Base-by-base conservation (phyloP, 306 rosid species). In the Pterocarpus santalinus region DNA sequence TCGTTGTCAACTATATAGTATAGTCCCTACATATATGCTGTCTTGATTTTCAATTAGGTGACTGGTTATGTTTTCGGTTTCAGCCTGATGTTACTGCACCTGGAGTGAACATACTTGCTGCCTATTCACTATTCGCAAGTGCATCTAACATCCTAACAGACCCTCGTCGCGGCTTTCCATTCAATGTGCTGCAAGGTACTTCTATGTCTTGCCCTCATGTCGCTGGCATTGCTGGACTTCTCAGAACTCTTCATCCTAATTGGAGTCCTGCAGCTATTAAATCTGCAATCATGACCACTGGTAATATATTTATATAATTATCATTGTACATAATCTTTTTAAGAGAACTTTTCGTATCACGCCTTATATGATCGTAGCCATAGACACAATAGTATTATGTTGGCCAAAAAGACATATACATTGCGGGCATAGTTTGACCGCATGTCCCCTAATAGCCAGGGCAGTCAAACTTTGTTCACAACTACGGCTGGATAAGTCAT, bases 231-330 rank as follows among this genome's bases (percentile, higher is more conserved):
- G 79, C 38, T 53, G 84, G 84, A 39, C 83, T 80, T 38, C 65
- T 80, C 58, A 80, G 51, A 80, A 72, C 28, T 2, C 83, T 5
- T 32, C 38, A 80, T 63, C 83, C 83, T 14, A 28, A 5, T 22
- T 80, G 83, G 79, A 80, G 47, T 39, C 79, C 83, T 2, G 83
- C 83, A 2, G 72, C 78, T 65, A 80, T 80, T 33, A 80, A 80
- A 41, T 80, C 83, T 7, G 83, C 79, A 14, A 80, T 80, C 46
- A 80, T 80, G 83, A 80, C 83, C 28, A 80, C 83, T 4, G 78
- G 82, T 77, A 28, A 47, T 22, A 22, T 22, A 22, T 22, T 22
- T 22, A 22, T 22, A 22, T 22, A 22, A 22, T 22, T 22, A 22
- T 22, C 28, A 22, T 22, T 22, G 28, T 22, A 22, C 28, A 22